These are phyloP conservation scores for Keithomyces neogunnii DNA, from an alignment of 2,329 filamentous ascomycete genomes.

Conservation along the genomic window DNA sequence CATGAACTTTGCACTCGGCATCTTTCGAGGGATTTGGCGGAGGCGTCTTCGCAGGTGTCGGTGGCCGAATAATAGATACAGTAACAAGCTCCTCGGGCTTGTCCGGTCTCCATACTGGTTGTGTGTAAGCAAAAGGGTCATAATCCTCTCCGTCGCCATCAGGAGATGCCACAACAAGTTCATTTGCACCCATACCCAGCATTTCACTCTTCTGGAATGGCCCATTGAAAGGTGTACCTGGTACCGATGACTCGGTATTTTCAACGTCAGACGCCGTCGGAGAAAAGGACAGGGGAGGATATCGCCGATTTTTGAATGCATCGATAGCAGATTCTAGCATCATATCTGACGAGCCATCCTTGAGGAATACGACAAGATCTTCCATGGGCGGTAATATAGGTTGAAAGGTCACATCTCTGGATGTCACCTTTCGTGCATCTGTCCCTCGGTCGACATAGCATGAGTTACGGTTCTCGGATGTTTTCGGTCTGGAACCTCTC, in stretches of 20 bases:
- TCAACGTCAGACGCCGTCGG: slow-evolving; percentile 13
- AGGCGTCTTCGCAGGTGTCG: slow-evolving; percentile 36
- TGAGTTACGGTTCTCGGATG: slow-evolving; percentile 9
- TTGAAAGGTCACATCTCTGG: slow-evolving; percentile 20
- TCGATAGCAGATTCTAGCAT: slow-evolving; percentile 38
- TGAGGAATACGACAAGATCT: slow-evolving; percentile 48
- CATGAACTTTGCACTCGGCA: slow-evolving; percentile 33
- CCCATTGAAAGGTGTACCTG: slow-evolving; percentile 17
- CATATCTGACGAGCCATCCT: slow-evolving; percentile 30
- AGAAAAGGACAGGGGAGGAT: slow-evolving; percentile 17
- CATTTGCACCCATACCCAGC: background rate
- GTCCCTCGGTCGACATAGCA: slow-evolving; percentile 32
- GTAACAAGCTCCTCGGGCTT: slow-evolving; percentile 13
- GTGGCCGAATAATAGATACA: slow-evolving; percentile 24
- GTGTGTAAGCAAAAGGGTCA: slow-evolving; percentile 35
- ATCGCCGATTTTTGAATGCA: slow-evolving; percentile 28
- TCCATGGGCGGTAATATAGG: slow-evolving; percentile 45
- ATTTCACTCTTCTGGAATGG: background rate
- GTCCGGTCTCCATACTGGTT: slow-evolving; percentile 15
- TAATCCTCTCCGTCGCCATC: slow-evolving; percentile 29
- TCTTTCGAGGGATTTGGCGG: slow-evolving; percentile 19
- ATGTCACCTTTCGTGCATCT: slow-evolving; percentile 21
- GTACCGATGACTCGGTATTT: slow-evolving; percentile 11
- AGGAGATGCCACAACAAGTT: slow-evolving; percentile 1
- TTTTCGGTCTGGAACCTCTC: slow-evolving; percentile 17